Evolutionary conservation across 169 alveolate genomes (phyloP).

Genomic region (Cryptosporidium viatorum): DNA sequence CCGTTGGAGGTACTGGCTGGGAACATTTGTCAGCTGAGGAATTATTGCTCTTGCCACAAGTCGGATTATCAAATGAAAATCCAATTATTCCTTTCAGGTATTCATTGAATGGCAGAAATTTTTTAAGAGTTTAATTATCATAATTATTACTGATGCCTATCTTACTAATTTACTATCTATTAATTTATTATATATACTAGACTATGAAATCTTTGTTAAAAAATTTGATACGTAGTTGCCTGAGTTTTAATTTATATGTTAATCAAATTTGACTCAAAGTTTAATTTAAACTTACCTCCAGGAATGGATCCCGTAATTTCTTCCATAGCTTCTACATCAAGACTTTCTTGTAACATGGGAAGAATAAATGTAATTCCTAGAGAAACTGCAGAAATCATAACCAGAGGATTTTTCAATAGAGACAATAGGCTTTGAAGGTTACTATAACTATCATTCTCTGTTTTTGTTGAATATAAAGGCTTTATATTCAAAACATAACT

Average conservation of each 20-base stretch:
- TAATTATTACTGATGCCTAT: background rate
- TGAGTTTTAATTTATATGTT: background rate
- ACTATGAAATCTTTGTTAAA: slow-evolving; percentile 23
- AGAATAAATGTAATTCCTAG: slow-evolving; percentile 29
- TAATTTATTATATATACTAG: background rate
- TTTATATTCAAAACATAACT: slow-evolving; percentile 18
- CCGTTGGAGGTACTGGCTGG: slow-evolving; percentile 76
- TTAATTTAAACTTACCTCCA: slow-evolving; percentile 58
- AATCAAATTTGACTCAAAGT: background rate
- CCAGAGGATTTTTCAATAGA: slow-evolving; percentile 51
- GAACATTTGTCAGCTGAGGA: slow-evolving; percentile 72
- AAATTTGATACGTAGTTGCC: slow-evolving; percentile 54
- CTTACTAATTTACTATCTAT: background rate
- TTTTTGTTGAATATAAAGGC: slow-evolving; percentile 35
- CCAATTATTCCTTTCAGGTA: slow-evolving; percentile 58
- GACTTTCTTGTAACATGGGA: slow-evolving; percentile 56
- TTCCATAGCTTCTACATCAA: slow-evolving; percentile 68
- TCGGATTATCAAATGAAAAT: slow-evolving; percentile 12
- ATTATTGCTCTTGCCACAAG: slow-evolving; percentile 10
- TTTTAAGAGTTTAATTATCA: slow-evolving; percentile 33
- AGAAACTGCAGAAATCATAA: slow-evolving; percentile 30
- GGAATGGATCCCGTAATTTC: slow-evolving; percentile 58
- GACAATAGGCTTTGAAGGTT: slow-evolving; percentile 7
- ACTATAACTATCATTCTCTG: background rate
- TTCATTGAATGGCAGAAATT: slow-evolving; percentile 54